Conservation (phyloP, 2,329 filamentous ascomycete genomes). For the Fusarium citri region DNA sequence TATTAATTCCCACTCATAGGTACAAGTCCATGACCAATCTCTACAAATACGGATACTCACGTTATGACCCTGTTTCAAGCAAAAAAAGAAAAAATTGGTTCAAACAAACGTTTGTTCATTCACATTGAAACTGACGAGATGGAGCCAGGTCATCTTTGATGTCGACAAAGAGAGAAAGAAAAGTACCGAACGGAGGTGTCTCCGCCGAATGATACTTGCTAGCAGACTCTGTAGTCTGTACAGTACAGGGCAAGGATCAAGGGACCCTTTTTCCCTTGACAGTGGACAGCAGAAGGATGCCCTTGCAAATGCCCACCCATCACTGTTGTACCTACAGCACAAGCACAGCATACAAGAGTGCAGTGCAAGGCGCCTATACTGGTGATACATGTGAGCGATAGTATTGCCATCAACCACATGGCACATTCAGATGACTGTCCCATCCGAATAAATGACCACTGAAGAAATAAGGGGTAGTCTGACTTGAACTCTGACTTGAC, state of each 20-base stretch:
- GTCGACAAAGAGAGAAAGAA: background rate
- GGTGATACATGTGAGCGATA: background rate
- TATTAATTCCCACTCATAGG: background rate
- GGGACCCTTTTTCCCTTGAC: slow-evolving; percentile 26
- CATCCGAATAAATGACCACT: slow-evolving; percentile 10
- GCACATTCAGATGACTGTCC: background rate
- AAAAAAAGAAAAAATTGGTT: slow-evolving; percentile 15
- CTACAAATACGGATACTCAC: background rate
- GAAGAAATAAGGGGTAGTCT: slow-evolving; percentile 29
- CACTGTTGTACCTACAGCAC: background rate
- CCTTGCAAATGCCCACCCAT: background rate
- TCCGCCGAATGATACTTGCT: slow-evolving; percentile 3
- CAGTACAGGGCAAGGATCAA: slow-evolving; percentile 19
- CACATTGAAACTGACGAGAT: slow-evolving; percentile 14
- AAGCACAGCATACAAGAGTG: background rate
- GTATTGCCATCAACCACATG: slow-evolving; percentile 5
- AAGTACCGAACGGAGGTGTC: slow-evolving; percentile 8
- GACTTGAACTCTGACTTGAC: background rate
- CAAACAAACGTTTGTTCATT: slow-evolving; percentile 10
- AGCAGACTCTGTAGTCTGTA: background rate
- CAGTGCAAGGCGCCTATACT: slow-evolving; percentile 12
- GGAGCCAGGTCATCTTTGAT: background rate
- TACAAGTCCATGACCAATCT: background rate
- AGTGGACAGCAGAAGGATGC: slow-evolving; percentile 6
- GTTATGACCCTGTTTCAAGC: background rate